Percentiles rank a stretch among this genome's conserved stretches.
Evolutionary conservation across 2,329 filamentous ascomycete species (phyloP).

Genomic region (Pseudopithomyces chartarum): DNA sequence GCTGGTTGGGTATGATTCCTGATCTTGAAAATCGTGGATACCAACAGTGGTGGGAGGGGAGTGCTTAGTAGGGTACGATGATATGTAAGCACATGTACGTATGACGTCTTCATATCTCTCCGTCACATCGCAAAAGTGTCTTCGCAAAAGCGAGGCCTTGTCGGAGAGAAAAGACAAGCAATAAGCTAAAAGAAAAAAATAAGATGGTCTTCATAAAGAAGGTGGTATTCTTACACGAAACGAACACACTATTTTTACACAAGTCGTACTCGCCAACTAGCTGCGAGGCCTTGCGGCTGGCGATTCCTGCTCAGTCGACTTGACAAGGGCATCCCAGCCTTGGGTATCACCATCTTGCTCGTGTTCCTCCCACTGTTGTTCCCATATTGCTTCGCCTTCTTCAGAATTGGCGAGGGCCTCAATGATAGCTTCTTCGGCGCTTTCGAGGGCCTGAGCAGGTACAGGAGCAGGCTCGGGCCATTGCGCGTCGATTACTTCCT

Average conservation of each 20-base stretch:
- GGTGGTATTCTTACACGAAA: conserved; percentile 3
- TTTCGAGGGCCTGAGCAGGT: conserved; percentile 18
- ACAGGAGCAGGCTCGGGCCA: conserved; percentile 33
- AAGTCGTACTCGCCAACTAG: neutral
- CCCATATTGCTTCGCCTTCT: conserved; percentile 5
- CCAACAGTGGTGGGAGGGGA: neutral
- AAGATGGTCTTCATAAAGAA: neutral
- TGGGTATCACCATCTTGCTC: neutral
- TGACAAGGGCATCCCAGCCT: neutral
- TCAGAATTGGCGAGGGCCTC: conserved; percentile 12
- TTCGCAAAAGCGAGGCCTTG: too few relatives aligned
- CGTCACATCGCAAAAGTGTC: too few relatives aligned
- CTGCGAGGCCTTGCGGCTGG: neutral
- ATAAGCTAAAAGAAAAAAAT: too few relatives aligned
- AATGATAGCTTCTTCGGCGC: conserved; percentile 12
- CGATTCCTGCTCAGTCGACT: neutral
- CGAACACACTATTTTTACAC: neutral
- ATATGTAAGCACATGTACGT: neutral
- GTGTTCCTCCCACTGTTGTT: neutral
- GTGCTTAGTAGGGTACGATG: neutral
- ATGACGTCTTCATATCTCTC: neutral
- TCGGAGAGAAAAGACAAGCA: too few relatives aligned
- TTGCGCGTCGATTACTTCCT: conserved; percentile 41
- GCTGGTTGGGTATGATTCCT: neutral
- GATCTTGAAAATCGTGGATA: neutral